phyloP scores from a whole-genome alignment of 1,284 basidiomycete species.

The Ustilago sp. region DNA sequence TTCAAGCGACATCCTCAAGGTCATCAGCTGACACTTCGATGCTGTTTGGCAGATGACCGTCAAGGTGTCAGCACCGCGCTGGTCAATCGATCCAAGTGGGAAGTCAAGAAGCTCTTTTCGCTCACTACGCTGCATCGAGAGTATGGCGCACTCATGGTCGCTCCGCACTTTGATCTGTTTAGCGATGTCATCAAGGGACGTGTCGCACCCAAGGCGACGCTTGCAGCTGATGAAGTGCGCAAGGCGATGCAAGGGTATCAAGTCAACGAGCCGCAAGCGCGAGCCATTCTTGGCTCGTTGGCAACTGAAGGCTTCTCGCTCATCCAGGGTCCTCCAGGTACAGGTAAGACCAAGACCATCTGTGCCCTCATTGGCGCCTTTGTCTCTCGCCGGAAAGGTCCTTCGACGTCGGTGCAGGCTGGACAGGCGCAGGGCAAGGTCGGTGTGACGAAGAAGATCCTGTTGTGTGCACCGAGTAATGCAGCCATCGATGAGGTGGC shows the following conservation, averaged over 20 bases:
- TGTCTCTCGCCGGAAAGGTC: slow-evolving; percentile 72
- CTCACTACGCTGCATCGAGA: slow-evolving; percentile 92
- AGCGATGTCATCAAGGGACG: slow-evolving; percentile 78
- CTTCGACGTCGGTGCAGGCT: slow-evolving; percentile 40
- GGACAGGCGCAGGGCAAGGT: slow-evolving; percentile 35
- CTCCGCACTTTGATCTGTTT: slow-evolving; percentile 85
- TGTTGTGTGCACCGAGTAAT: slow-evolving; percentile 97
- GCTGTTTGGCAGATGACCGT: slow-evolving; percentile 71
- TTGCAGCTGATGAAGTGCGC: slow-evolving; percentile 73
- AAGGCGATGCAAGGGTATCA: slow-evolving; percentile 78
- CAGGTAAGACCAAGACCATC: slow-evolving; percentile 98
- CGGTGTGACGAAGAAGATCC: slow-evolving; percentile 76
- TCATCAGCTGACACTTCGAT: slow-evolving; percentile 71
- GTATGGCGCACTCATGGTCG: slow-evolving; percentile 84
- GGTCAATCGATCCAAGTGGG: slow-evolving; percentile 78
- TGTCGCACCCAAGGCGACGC: slow-evolving; percentile 71
- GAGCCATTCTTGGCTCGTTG: slow-evolving; percentile 84
- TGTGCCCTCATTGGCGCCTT: slow-evolving; percentile 91
- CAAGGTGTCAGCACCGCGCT: slow-evolving; percentile 67
- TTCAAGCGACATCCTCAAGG: slow-evolving; percentile 75
- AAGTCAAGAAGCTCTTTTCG: slow-evolving; percentile 84
- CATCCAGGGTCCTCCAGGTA: slow-evolving; percentile 98
- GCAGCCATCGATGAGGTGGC: slow-evolving; percentile 98
- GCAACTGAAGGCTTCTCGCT: slow-evolving; percentile 83
- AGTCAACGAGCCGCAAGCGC: slow-evolving; percentile 94